These are phyloP conservation scores for Diaporthe capsici DNA, from an alignment of 2,329 filamentous ascomycete species.

Conservation along the genomic window DNA sequence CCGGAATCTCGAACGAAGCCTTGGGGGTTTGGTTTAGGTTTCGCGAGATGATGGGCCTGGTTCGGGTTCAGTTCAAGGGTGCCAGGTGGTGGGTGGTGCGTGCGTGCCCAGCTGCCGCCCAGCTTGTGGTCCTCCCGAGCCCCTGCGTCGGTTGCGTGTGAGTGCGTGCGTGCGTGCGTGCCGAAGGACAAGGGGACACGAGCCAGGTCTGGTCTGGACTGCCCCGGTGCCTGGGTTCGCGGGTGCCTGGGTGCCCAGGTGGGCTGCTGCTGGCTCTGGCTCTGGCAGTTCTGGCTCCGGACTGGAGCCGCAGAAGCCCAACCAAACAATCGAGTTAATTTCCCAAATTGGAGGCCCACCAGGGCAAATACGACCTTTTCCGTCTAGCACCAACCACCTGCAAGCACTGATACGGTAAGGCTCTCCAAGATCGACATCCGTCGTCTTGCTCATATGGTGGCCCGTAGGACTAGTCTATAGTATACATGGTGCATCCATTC, in stretches of 20 bases:
- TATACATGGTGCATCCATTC: background rate
- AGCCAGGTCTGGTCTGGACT: conserved; percentile 29
- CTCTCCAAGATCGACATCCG: conserved; percentile 21
- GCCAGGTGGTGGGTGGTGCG: conserved; percentile 11
- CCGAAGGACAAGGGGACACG: conserved; percentile 25
- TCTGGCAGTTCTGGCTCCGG: background rate
- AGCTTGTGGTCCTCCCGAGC: conserved; percentile 30
- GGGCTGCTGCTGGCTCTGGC: conserved; percentile 5
- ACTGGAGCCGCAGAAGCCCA: conserved; percentile 31
- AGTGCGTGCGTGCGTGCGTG: conserved; percentile 22
- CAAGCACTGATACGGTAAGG: conserved; percentile 18
- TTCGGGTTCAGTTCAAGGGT: conserved; percentile 23
- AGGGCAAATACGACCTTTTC: conserved; percentile 29
- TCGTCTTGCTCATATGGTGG: conserved; percentile 5
- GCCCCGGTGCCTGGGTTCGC: background rate
- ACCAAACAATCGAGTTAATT: conserved; percentile 24
- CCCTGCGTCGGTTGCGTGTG: conserved; percentile 31
- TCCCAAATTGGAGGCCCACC: conserved; percentile 32
- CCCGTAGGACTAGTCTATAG: background rate
- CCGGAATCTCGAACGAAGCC: conserved; percentile 32
- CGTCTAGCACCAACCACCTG: conserved; percentile 16
- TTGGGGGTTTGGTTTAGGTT: conserved; percentile 34
- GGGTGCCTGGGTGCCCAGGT: background rate
- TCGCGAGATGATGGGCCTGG: conserved; percentile 33
- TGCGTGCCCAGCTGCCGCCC: conserved; percentile 26